Conservation (phyloP, 169 alveolate species). For the Plasmodium blacklocki region DNA sequence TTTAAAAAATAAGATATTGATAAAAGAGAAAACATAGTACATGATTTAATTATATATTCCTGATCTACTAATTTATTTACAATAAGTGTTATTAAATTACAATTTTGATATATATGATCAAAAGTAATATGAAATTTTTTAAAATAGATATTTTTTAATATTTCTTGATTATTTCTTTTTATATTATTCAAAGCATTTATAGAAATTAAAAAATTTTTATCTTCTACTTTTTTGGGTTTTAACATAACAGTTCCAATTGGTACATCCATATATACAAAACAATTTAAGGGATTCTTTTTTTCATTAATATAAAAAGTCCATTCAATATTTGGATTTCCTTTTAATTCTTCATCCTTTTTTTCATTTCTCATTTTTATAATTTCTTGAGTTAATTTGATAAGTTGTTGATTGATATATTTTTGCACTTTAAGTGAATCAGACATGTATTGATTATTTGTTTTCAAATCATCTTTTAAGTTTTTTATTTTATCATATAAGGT, state of each 20-base stretch:
- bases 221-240: slow-evolving; percentile 27
- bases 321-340: neutral
- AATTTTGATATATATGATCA: slow-evolving; percentile 46
- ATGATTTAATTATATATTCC: slow-evolving; percentile 7
- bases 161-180: slow-evolving; percentile 58
- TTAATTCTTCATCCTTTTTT: slow-evolving; percentile 10
- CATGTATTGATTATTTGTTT: neutral
- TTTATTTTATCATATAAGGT: no score
- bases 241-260: slow-evolving; percentile 59
- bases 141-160: slow-evolving; percentile 64
- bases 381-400: slow-evolving; percentile 24
- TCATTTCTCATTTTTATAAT: slow-evolving; percentile 20
- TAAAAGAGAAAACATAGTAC: slow-evolving; percentile 17
- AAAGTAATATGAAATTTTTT: slow-evolving; percentile 44
- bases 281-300: slow-evolving; percentile 26
- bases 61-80: slow-evolving; percentile 35
- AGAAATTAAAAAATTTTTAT: slow-evolving; percentile 53
- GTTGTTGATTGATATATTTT: slow-evolving; percentile 26
- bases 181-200: slow-evolving; percentile 61
- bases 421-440: slow-evolving; percentile 3
- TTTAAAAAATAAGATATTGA: slow-evolving; percentile 19
- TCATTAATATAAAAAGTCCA: slow-evolving; percentile 35
- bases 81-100: slow-evolving; percentile 27
- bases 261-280: slow-evolving; percentile 46
- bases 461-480: neutral